Conservation (phyloP, 75 land plant species). For the Cunninghamia lanceolata region DNA sequence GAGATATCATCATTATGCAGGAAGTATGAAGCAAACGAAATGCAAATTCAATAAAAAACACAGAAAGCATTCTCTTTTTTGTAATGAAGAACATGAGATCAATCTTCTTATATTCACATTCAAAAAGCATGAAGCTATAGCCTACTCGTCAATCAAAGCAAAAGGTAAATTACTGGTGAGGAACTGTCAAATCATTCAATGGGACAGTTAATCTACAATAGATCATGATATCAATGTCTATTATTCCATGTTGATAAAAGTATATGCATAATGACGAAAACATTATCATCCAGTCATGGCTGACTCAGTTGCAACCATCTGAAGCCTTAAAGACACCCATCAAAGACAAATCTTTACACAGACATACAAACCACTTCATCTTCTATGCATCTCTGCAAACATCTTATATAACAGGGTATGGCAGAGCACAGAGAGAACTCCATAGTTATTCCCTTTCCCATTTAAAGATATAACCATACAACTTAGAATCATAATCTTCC, state of each 20-base stretch:
- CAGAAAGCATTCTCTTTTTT: neutral
- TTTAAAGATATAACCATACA: no score
- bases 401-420: no score
- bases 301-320: neutral
- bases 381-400: no score
- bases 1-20: neutral
- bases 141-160: neutral
- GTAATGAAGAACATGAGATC: neutral
- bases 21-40: neutral
- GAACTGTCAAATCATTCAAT: neutral
- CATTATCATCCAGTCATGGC: neutral
- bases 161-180: neutral
- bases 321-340: no score
- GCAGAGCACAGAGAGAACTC: no score
- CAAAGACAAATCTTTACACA: no score
- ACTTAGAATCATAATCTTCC: no score
- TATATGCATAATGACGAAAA: neutral
- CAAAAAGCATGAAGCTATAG: neutral
- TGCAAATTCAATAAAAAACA: neutral
- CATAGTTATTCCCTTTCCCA: no score
- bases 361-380: no score
- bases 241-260: neutral
- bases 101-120: neutral
- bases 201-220: neutral
- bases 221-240: neutral